Evolutionary conservation across 1,284 basidiomycete species (phyloP).

Genomic region (Trichosporon sp.): DNA sequence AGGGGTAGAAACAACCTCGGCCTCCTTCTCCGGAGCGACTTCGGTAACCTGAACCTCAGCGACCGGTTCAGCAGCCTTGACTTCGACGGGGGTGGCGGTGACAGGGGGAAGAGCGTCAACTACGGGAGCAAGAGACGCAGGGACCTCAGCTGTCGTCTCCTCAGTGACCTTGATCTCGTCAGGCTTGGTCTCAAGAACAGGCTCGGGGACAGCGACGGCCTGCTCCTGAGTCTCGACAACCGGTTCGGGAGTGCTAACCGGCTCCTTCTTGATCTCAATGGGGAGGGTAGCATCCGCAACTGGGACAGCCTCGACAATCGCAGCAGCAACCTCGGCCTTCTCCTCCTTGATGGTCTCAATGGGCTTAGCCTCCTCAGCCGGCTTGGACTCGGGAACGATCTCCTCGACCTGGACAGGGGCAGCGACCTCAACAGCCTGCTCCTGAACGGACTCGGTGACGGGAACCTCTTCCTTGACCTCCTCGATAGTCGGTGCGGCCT

Average conservation of each 20-base stretch:
- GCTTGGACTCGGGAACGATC: not conserved
- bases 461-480: not conserved
- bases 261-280: not conserved
- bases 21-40: not conserved
- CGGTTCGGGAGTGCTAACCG: too few relatives aligned
- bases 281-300: not conserved
- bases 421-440: not conserved
- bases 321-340: not conserved
- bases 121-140: not conserved
- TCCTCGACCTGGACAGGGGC: not conserved
- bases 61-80: not conserved
- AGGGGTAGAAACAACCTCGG: not conserved
- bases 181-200: not conserved
- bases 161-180: not conserved
- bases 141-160: not conserved
- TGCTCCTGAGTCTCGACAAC: too few relatives aligned
- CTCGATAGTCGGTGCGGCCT: not conserved
- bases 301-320: not conserved
- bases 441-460: not conserved
- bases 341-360: not conserved
- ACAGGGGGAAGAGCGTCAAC: not conserved
- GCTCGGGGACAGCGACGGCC: not conserved
- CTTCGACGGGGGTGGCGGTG: not conserved
- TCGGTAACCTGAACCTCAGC: not conserved
- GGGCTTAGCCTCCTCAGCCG: not conserved